Percentiles rank a stretch among this genome's conserved stretches.
Conservation (phyloP, 352 stramenopile species). For the Globisporangium cederbergense region DNA sequence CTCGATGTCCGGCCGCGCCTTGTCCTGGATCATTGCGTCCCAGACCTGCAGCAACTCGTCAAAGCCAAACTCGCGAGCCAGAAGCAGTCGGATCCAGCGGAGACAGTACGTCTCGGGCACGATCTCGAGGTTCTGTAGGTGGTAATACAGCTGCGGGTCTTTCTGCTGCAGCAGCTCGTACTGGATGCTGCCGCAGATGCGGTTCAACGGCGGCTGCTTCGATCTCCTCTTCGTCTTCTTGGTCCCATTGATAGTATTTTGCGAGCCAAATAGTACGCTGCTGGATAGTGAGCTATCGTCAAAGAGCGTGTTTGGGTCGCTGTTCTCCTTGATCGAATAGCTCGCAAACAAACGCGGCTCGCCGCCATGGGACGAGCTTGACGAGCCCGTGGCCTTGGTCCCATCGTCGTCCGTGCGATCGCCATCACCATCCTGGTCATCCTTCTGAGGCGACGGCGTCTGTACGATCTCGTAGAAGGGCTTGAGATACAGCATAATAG, state of each 20-base stretch:
- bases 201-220: constrained; percentile 48
- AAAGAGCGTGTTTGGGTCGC: constrained; percentile 10
- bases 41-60: constrained; percentile 60
- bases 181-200: constrained; percentile 67
- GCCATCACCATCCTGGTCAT: not conserved
- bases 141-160: constrained; percentile 78
- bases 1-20: constrained; percentile 24
- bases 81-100: constrained; percentile 73
- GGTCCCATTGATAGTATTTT: not conserved
- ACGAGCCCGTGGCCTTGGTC: not conserved
- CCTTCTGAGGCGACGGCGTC: constrained; percentile 16
- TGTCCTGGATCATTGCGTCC: constrained; percentile 65
- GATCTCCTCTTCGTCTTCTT: not conserved
- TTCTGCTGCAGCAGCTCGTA: constrained; percentile 75
- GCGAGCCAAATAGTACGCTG: not conserved
- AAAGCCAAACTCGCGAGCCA: constrained; percentile 73
- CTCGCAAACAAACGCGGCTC: constrained; percentile 28
- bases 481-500: constrained; percentile 75
- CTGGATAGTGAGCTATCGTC: not conserved
- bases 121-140: constrained; percentile 78
- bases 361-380: constrained; percentile 14
- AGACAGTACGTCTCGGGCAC: constrained; percentile 80
- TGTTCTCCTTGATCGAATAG: constrained; percentile 20
- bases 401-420: not conserved
- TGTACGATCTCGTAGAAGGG: constrained; percentile 75